Percentiles rank a stretch among this genome's conserved stretches.
phyloP scores from a whole-genome alignment of 176 grass and related monocot species.

The Dendrocalamus sinicus region DNA sequence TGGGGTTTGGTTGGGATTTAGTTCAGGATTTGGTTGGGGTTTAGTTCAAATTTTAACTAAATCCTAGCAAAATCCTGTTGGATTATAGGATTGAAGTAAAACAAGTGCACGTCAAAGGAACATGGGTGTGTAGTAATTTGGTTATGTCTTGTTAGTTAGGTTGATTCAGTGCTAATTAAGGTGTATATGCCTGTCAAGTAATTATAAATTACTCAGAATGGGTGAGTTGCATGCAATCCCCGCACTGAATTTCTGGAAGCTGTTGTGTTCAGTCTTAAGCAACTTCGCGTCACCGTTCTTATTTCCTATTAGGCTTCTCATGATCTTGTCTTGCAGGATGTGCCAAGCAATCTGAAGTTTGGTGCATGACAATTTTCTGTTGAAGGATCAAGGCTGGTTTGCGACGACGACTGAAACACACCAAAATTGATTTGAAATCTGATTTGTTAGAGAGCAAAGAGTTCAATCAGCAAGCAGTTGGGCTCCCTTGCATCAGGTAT shows the following conservation, averaged over 20 bases:
- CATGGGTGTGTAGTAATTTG: slow-evolving; percentile 3
- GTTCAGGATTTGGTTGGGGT: slow-evolving; percentile 18
- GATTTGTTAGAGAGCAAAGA: background rate
- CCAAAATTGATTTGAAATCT: slow-evolving; percentile 8
- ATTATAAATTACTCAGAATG: background rate
- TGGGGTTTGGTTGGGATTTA: slow-evolving; percentile 14
- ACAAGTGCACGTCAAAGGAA: slow-evolving; percentile 29
- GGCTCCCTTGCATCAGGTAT: slow-evolving; percentile 35
- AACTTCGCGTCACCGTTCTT: background rate
- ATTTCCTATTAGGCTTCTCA: slow-evolving; percentile 12
- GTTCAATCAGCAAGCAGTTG: background rate
- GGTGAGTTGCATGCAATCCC: background rate
- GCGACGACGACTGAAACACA: background rate
- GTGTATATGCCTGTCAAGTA: background rate
- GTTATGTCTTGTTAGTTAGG: background rate
- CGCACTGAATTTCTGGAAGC: background rate
- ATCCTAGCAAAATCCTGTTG: slow-evolving; percentile 17
- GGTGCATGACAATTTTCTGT: background rate
- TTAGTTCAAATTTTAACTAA: background rate
- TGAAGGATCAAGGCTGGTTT: background rate
- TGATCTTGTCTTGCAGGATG: slow-evolving; percentile 19
- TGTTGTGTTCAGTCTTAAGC: background rate
- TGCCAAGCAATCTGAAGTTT: slow-evolving; percentile 22
- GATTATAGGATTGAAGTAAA: background rate
- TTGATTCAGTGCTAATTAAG: slow-evolving; percentile 1